Evolutionary conservation across 139 green algal species (phyloP).

Genomic region (Astrephomene gubernaculifera): DNA sequence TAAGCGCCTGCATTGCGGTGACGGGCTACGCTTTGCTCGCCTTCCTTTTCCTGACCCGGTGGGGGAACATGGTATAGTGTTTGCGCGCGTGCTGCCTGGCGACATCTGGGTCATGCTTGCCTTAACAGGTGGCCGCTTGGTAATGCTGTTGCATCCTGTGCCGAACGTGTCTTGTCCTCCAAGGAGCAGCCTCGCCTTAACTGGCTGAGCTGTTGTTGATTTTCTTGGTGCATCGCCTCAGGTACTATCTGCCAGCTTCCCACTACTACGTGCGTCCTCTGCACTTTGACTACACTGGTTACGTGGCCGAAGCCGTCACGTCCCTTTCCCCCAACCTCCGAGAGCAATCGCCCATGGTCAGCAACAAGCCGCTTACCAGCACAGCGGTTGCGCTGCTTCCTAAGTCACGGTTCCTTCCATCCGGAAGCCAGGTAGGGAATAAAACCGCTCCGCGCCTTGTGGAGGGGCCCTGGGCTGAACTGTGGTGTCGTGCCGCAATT

Average conservation of each 20-base stretch:
- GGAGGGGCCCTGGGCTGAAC: no score
- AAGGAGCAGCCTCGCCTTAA: no score
- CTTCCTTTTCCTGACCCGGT: slow-evolving; percentile 32
- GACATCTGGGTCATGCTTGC: no score
- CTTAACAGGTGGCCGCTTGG: no score
- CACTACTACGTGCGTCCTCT: slow-evolving; percentile 13
- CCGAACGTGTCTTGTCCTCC: no score
- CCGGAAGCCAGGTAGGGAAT: slow-evolving; percentile 1
- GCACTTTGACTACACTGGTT: slow-evolving; percentile 40
- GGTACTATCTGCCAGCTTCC: slow-evolving; percentile 7
- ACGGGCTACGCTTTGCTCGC: not conserved
- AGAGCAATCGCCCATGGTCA: not conserved
- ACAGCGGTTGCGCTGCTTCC: not conserved
- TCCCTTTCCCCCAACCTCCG: slow-evolving; percentile 12
- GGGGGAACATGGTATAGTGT: no score
- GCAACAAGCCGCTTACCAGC: not conserved
- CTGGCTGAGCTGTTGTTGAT: no score
- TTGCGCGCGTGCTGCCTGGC: no score
- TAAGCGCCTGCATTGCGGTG: not conserved
- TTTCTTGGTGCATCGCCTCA: no score
- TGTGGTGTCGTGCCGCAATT: no score
- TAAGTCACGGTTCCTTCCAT: slow-evolving; percentile 9
- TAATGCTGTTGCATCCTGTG: no score
- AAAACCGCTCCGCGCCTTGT: no score
- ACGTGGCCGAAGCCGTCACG: not conserved